phyloP scores from a whole-genome alignment of 768 basidiomycete genomes.

The Candolleomyces aberdarensis region DNA sequence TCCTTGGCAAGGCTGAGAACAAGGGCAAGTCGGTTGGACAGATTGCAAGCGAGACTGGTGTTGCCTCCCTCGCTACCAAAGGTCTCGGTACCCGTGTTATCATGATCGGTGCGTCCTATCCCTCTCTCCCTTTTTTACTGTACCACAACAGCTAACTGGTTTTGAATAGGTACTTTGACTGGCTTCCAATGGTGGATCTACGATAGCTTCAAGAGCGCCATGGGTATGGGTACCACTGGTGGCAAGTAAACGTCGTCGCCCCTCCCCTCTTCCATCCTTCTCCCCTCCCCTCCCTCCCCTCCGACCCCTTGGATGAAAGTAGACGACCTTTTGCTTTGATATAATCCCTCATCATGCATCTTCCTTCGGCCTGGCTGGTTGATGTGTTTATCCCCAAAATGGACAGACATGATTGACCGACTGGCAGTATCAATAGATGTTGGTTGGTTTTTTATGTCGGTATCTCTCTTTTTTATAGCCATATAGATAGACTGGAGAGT shows the following conservation, averaged over 20 bases:
- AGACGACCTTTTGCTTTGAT: no score
- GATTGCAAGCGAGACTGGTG: constrained; percentile 71
- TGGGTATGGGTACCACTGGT: constrained; percentile 87
- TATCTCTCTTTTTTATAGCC: no score
- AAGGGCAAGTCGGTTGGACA: constrained; percentile 74
- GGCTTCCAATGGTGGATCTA: constrained; percentile 97
- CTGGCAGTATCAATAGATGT: no score
- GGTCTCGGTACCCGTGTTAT: constrained; percentile 85
- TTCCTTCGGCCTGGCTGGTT: no score
- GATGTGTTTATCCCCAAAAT: no score
- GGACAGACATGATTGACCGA: no score
- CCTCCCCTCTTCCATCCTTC: no score
- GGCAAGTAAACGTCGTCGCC: constrained; percentile 58
- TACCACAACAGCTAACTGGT: neutral
- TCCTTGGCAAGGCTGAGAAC: constrained; percentile 87
- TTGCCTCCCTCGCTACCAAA: constrained; percentile 67
- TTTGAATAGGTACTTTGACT: constrained; percentile 38
- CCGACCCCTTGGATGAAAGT: no score
- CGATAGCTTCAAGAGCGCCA: constrained; percentile 77
- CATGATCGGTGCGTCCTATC: constrained; percentile 64
- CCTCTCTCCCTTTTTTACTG: constrained; percentile 5
- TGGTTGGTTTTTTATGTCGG: no score
- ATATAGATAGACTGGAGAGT: no score
- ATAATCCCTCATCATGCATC: no score
- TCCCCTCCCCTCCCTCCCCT: no score